These are phyloP conservation scores for Eleusine coracana DNA, from an alignment of 176 grass and related monocot genomes.

Conservation along the genomic window DNA sequence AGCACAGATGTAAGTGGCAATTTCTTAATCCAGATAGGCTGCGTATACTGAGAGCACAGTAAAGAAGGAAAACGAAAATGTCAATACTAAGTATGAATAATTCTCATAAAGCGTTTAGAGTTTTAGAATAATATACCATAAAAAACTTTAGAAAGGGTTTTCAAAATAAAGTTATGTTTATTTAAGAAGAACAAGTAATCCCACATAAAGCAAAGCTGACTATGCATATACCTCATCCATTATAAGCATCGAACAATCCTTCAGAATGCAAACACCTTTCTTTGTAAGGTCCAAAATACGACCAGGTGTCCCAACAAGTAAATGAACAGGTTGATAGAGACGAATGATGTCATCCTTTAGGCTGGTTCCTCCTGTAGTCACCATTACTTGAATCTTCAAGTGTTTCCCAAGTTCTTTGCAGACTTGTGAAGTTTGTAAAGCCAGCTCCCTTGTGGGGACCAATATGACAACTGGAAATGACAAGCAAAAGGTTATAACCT, in stretches of 20 bases:
- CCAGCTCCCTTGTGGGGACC: slow-evolving; percentile 90
- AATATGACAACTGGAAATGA: slow-evolving; percentile 83
- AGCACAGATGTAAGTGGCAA: not conserved
- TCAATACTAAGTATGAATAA: not conserved
- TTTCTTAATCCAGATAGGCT: slow-evolving; percentile 5
- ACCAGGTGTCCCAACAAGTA: slow-evolving; percentile 89
- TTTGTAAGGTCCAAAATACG: slow-evolving; percentile 80
- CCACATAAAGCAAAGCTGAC: slow-evolving; percentile 9
- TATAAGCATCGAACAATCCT: slow-evolving; percentile 87
- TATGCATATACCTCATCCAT: slow-evolving; percentile 95
- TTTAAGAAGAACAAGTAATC: slow-evolving; percentile 13
- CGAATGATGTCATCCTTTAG: slow-evolving; percentile 94
- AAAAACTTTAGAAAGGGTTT: not conserved
- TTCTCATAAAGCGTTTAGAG: not conserved
- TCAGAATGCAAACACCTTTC: slow-evolving; percentile 83
- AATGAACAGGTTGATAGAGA: slow-evolving; percentile 90
- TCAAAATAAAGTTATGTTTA: not conserved
- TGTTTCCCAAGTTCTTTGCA: slow-evolving; percentile 96
- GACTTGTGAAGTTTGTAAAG: slow-evolving; percentile 93
- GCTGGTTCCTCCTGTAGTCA: slow-evolving; percentile 94
- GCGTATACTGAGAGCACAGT: not conserved
- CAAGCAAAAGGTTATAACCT: slow-evolving; percentile 15
- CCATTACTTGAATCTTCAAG: slow-evolving; percentile 89
- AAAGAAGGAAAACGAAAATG: slow-evolving; percentile 3
- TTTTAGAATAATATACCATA: not conserved